Evolutionary conservation across 139 green algal species (phyloP), one percentile per base, ranked within the genome.

Genomic region (Pseudopediastrum boryanum): DNA sequence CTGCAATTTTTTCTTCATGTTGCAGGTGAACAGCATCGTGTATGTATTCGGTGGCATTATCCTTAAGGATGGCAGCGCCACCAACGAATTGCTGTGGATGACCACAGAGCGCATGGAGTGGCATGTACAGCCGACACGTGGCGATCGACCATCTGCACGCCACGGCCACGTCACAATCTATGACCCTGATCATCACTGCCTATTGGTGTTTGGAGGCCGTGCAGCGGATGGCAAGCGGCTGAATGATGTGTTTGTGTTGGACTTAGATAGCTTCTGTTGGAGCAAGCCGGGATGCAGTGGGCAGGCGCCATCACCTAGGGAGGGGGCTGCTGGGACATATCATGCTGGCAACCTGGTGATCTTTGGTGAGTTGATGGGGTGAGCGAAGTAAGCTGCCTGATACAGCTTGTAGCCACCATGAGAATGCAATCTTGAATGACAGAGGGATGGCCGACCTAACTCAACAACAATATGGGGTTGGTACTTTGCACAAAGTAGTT

Each of bases 51-150:
- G 93, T 44, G 94, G 94, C 12, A 46, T 80, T 41, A 36, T 92
- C 44, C n/a, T 84, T 3, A 91, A 91, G 84, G 82, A 94, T 63
- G 79, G 80, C 58, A 75, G 25, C 73, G 90, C 81, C 19, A 89
- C 75, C 67, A 91, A 90, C 48, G 91, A 96, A 27, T 72, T 95
- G 68, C 94, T 87, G 61, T 90, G 88, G 86, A 93, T 95, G 81
- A 92, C 88, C 71, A 89, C 87, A 27, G 89, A 95, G 63, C 86
- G 87, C 44, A 95, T 97, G 91, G 87, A 94, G 78, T 97, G 92
- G 92, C 86, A 93, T 75, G 61, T 84, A 27, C 89, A 95, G 71
- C 78, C 81, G 25, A 54, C 86, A 43, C 54, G 41, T 12, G 68
- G 68, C 19, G 46, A 84, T 62, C 74, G 73, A 61, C 69, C 78